Conservation (phyloP, 2,329 filamentous ascomycete species). For the Ascochyta koolunga region DNA sequence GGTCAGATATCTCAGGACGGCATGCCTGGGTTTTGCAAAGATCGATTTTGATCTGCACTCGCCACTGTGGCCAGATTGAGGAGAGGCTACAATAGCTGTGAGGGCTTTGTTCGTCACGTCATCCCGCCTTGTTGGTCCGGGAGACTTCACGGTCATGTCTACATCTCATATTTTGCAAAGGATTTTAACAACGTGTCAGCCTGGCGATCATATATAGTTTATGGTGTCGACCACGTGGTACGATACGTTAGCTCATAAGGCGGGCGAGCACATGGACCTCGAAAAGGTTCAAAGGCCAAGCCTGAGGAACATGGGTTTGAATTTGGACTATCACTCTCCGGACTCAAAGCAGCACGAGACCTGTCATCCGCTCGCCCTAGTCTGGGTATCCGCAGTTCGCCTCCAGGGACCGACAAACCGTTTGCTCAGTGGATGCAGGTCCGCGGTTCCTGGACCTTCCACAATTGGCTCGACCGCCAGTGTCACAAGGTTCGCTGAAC, state of each 20-base stretch:
- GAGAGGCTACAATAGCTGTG: too few relatives aligned
- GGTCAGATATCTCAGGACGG: too few relatives aligned
- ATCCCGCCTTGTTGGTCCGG: too few relatives aligned
- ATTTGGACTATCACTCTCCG: conserved; percentile 1
- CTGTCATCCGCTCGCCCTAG: background rate
- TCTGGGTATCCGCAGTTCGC: background rate
- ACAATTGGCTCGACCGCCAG: background rate
- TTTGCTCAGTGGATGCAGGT: conserved; percentile 11
- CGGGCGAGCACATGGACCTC: background rate
- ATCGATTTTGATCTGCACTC: too few relatives aligned
- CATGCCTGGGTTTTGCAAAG: too few relatives aligned
- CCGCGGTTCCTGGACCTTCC: conserved; percentile 1
- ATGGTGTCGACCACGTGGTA: background rate
- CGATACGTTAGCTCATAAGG: background rate
- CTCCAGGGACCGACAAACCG: conserved; percentile 5
- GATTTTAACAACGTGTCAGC: too few relatives aligned
- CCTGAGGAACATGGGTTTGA: background rate
- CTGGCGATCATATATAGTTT: too few relatives aligned
- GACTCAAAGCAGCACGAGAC: conserved; percentile 4
- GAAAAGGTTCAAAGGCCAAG: background rate
- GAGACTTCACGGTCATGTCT: too few relatives aligned
- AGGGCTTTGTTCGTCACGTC: too few relatives aligned
- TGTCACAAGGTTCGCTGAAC: conserved; percentile 2
- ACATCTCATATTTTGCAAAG: too few relatives aligned
- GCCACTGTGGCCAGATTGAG: too few relatives aligned